Conservation (phyloP, 2,329 filamentous ascomycete species). For the Colletotrichum trifolii region DNA sequence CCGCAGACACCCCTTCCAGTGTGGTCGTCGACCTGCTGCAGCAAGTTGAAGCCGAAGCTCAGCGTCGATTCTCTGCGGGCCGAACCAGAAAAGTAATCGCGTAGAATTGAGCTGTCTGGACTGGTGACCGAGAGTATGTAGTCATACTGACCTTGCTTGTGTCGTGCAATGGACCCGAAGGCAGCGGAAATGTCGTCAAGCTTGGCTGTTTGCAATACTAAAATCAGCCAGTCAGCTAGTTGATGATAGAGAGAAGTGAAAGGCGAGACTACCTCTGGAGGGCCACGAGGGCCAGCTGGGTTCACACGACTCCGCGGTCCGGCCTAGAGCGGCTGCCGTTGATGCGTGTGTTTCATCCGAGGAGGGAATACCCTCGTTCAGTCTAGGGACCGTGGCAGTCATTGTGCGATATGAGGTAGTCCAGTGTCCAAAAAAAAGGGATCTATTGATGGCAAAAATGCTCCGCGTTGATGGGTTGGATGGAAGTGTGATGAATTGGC, state of each 20-base stretch:
- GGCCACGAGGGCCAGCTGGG: constrained; percentile 19
- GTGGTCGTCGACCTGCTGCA: constrained; percentile 49
- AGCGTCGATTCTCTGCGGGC: constrained; percentile 43
- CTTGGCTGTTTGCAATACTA: constrained; percentile 15
- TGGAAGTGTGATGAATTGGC: too few species aligned
- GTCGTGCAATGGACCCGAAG: constrained; percentile 46
- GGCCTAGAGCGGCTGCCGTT: constrained; percentile 4
- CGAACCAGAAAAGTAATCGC: neutral
- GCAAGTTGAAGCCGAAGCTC: constrained; percentile 65
- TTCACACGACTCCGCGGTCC: constrained; percentile 24
- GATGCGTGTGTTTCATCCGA: constrained; percentile 28
- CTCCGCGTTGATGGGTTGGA: too few species aligned
- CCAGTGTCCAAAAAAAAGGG: too few species aligned
- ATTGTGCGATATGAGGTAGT: neutral
- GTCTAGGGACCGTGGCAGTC: constrained; percentile 10
- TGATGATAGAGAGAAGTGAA: neutral
- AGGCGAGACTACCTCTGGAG: constrained; percentile 24
- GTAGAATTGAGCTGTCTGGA: constrained; percentile 39
- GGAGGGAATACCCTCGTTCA: constrained; percentile 30
- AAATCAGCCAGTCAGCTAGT: constrained; percentile 14
- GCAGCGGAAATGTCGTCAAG: constrained; percentile 10
- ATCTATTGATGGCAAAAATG: too few species aligned
- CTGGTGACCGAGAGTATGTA: constrained; percentile 57
- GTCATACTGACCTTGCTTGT: constrained; percentile 62
- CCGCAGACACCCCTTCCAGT: constrained; percentile 39